These are phyloP conservation scores for Leptographium lundbergii DNA, from an alignment of 2,329 filamentous ascomycete genomes.

Conservation along the genomic window DNA sequence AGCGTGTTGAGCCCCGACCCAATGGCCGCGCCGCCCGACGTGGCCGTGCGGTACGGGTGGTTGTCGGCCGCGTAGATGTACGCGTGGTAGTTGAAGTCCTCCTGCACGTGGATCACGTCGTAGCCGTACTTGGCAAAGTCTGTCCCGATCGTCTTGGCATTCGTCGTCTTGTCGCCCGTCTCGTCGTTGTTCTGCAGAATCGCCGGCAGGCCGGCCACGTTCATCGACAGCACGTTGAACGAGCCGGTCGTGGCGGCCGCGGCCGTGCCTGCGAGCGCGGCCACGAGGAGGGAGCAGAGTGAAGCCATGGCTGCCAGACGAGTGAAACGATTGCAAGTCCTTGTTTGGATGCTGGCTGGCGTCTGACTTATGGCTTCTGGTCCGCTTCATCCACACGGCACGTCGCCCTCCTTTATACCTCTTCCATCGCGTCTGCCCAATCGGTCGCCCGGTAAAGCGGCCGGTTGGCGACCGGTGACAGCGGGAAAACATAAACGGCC, in stretches of 20 bases:
- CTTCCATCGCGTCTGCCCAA: too few relatives aligned
- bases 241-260: constrained; percentile 15
- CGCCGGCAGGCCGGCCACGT: constrained; percentile 46
- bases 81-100: constrained; percentile 59
- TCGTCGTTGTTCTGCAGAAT: constrained; percentile 47
- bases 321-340: neutral
- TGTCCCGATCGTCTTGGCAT: constrained; percentile 42
- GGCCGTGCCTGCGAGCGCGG: neutral
- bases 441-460: too few relatives aligned
- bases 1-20: constrained; percentile 54
- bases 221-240: constrained; percentile 43
- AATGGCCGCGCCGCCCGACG: constrained; percentile 50
- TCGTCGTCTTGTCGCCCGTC: constrained; percentile 47
- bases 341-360: too few relatives aligned
- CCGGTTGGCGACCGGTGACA: neutral
- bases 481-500: neutral
- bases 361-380: too few relatives aligned
- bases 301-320: neutral
- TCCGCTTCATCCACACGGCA: too few relatives aligned
- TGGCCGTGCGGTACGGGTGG: constrained; percentile 48
- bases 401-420: too few relatives aligned
- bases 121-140: constrained; percentile 43
- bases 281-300: neutral
- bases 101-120: constrained; percentile 53
- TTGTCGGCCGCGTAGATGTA: constrained; percentile 47